Evolutionary conservation across 2,329 filamentous ascomycete genomes (phyloP).

Genomic region (Arthrocladium fulminans): DNA sequence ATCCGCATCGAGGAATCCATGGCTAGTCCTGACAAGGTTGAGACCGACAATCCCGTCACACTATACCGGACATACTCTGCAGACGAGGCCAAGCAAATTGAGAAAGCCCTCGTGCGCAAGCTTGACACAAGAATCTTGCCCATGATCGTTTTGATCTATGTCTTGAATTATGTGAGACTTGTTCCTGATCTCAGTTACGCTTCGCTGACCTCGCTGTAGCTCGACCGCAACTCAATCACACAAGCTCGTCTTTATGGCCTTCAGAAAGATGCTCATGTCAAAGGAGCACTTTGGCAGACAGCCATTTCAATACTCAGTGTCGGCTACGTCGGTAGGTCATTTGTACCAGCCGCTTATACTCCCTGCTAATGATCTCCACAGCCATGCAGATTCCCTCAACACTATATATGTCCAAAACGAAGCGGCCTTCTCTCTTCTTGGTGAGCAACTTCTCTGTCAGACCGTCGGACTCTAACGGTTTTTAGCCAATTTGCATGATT

Average conservation of each 20-base stretch:
- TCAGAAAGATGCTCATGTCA: slow-evolving; percentile 29
- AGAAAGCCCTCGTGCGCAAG: slow-evolving; percentile 29
- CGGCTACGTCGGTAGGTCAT: slow-evolving; percentile 28
- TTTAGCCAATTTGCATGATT: slow-evolving; percentile 18
- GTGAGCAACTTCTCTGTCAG: too few relatives aligned
- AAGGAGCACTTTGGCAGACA: slow-evolving; percentile 4
- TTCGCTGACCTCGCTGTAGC: too few relatives aligned
- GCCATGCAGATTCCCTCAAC: not conserved
- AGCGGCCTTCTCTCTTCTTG: not conserved
- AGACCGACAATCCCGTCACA: too few relatives aligned
- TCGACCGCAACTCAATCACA: slow-evolving; percentile 51
- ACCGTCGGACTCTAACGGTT: not conserved
- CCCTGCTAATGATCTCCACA: not conserved
- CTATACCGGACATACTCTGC: too few relatives aligned
- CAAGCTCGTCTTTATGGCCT: slow-evolving; percentile 46
- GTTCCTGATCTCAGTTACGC: slow-evolving; percentile 9
- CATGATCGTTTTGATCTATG: slow-evolving; percentile 33
- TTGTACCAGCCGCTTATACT: too few relatives aligned
- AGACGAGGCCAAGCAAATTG: too few relatives aligned
- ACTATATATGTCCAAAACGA: not conserved
- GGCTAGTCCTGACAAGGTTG: too few relatives aligned
- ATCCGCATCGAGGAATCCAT: too few relatives aligned
- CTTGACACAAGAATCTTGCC: slow-evolving; percentile 33
- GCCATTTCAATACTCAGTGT: slow-evolving; percentile 42
- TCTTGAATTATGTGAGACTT: slow-evolving; percentile 32